Base-by-base conservation (phyloP, 2,329 filamentous ascomycete genomes). In the Cordyceps farinosa region DNA sequence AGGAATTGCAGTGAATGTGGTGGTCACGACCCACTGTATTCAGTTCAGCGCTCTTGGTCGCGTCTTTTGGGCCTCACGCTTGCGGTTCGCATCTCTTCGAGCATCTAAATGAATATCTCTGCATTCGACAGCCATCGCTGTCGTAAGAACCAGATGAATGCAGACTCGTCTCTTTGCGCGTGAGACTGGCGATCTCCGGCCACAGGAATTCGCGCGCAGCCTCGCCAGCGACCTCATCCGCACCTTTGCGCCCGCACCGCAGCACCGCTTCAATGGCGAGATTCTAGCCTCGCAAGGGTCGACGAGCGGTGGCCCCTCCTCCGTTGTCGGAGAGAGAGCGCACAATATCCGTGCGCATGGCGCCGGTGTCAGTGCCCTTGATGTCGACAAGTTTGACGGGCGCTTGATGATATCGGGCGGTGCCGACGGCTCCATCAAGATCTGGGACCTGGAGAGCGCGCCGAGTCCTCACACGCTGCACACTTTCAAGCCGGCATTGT, bases 371-470 rank as follows among this genome's bases (percentile, higher is more conserved):
- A 95, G 89, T 71, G 86, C 89, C 45, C 78, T 97, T 47, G 87
- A 90, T 0, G 83, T 97, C 45, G 93, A 97, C 70, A 86, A 87
- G 56, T 92, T 95, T 70, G 90, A 95, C 66, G 91, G 90, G 3
- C 72, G 73, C 69, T 90, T 90, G 67, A 82, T 97, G 66, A 76
- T 97, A 2, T 96, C 93, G 0, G 94, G 91, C 4, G 92, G 93
- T 36, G 89, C 91, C 5, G 92, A 97, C 72, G 91, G 90, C 10
- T 90, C 90, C 1, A 86, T 97, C 70, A 90, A 88, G 68, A 78
- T 97, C 52, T 97, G 93, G 93, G 89, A 97, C 75, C 83, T 97
- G 7, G 90, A 96, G 70, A 78, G 83, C 56, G 79, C 80, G 68
- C 73, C 72, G 13, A 79, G 79, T 65, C 75, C 78, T 6, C 78